phyloP scores from a whole-genome alignment of 805 yeast genomes.

The Candida oleophila region DNA sequence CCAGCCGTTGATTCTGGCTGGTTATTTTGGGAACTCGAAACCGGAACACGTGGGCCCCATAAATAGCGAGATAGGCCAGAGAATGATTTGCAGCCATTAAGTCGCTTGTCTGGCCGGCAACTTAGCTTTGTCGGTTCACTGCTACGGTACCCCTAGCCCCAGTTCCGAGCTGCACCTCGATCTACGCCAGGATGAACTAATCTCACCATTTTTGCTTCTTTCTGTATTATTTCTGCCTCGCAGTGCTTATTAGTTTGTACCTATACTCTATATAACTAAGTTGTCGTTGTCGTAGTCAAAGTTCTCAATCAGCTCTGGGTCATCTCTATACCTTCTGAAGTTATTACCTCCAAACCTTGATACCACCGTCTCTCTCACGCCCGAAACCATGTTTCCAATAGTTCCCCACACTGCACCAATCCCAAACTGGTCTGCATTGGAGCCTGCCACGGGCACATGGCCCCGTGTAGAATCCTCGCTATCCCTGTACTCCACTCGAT shows the following conservation, averaged over 20 bases:
- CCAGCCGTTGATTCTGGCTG: no score
- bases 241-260: no score
- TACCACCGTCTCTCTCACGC: conserved; percentile 18
- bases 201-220: no score
- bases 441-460: background rate
- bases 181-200: no score
- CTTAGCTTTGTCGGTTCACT: no score
- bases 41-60: no score
- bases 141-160: no score
- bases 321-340: conserved; percentile 19
- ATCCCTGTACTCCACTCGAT: conserved; percentile 16
- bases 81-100: no score
- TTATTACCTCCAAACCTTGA: conserved; percentile 12
- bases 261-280: conserved; percentile 26
- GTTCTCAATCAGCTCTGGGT: conserved; percentile 29
- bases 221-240: background rate
- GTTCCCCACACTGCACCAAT: conserved; percentile 24
- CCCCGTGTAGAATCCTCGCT: background rate
- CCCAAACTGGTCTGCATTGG: background rate
- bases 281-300: conserved; percentile 37
- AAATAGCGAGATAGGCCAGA: no score
- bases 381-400: conserved; percentile 23
- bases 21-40: no score
- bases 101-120: no score
- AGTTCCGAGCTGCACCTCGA: no score